Evolutionary conservation across 1,139 yeast species (phyloP), one percentile per base, ranked within the genome.

Genomic region (Martiniozyma asiatica): DNA sequence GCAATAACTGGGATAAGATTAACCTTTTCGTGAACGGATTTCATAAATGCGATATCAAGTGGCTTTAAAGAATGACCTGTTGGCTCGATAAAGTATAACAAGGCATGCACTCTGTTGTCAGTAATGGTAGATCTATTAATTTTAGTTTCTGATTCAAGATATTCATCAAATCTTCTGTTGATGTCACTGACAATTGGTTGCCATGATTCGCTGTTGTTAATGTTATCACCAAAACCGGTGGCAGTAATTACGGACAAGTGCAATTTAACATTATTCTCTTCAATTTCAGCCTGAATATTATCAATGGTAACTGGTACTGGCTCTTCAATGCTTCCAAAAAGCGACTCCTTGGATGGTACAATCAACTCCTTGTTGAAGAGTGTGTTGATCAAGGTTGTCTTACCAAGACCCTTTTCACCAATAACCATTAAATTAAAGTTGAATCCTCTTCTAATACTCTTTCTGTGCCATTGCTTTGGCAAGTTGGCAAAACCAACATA

Each of bases 381-480:
- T 10, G 98, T 85, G 58, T 84, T 85, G 47, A 92, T 72, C 48
- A 92, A 67, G 17, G 99, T 92, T 22, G 94, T 66, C 59, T 92
- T 92, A 45, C 99, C 99, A 41, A 89, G 67, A 4, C 98, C 97
- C 40, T 78, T 65, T 59, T 84, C 94, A 42, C 94, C 94, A 37
- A 81, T 94, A 35, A 84, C 85, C 73, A 89, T 71, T 40, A 89
- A 55, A 53, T 89, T 92, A 55, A 92, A 72, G 47, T 65, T 70
- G 66, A 89, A 92, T n/a, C 98, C 99, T 54, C 89, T 73, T 58
- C 89, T 78, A 42, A 87, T 76, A 5, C 94, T 78, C 57, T 82
- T 85, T 59, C 95, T 74, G 60, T 89, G 97, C 96, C 97, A 89
- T 63, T 92, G 99, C 55, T 87, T 89, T 36, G 99, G 99, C 50